Evolutionary conservation across 139 green algal genomes (phyloP).

Genomic region (Chlorella vulgaris): DNA sequence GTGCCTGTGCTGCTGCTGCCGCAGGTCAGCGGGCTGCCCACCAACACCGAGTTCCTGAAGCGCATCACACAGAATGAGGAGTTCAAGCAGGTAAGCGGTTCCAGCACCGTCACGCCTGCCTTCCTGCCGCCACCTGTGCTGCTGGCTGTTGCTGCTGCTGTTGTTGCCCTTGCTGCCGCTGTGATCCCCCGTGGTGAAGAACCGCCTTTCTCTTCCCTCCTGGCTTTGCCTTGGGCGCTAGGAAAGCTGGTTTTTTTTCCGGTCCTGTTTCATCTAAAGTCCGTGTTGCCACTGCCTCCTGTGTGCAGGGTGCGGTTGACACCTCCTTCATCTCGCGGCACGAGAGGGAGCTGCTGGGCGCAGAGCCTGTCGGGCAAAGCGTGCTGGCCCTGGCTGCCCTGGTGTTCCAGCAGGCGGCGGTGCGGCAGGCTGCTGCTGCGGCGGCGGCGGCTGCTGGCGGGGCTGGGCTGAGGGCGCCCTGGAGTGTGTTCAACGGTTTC

Average conservation of each 20-base stretch:
- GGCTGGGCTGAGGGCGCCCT: not conserved
- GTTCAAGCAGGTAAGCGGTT: slow-evolving; percentile 56
- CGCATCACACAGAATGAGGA: slow-evolving; percentile 62
- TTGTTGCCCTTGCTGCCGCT: too few relatives aligned
- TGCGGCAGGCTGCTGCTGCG: not conserved
- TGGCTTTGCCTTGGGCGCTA: too few relatives aligned
- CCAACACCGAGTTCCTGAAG: slow-evolving; percentile 77
- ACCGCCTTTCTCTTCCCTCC: too few relatives aligned
- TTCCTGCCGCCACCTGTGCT: too few relatives aligned
- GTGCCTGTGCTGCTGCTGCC: not conserved
- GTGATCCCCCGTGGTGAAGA: too few relatives aligned
- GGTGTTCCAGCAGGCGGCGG: slow-evolving; percentile 16
- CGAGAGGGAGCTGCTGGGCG: slow-evolving; percentile 31
- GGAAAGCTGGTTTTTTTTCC: too few relatives aligned
- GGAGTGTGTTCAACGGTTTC: not conserved
- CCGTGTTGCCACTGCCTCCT: too few relatives aligned
- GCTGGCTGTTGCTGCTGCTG: too few relatives aligned
- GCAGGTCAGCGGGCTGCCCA: slow-evolving; percentile 77
- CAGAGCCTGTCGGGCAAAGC: not conserved
- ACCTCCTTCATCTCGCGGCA: slow-evolving; percentile 55
- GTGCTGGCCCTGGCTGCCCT: slow-evolving; percentile 43
- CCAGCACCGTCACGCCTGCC: too few relatives aligned
- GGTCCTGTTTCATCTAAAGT: not conserved
- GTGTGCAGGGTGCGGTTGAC: slow-evolving; percentile 41
- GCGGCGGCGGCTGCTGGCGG: not conserved